phyloP scores from a whole-genome alignment of 1,139 yeast species.

The Eremothecium gossypii region DNA sequence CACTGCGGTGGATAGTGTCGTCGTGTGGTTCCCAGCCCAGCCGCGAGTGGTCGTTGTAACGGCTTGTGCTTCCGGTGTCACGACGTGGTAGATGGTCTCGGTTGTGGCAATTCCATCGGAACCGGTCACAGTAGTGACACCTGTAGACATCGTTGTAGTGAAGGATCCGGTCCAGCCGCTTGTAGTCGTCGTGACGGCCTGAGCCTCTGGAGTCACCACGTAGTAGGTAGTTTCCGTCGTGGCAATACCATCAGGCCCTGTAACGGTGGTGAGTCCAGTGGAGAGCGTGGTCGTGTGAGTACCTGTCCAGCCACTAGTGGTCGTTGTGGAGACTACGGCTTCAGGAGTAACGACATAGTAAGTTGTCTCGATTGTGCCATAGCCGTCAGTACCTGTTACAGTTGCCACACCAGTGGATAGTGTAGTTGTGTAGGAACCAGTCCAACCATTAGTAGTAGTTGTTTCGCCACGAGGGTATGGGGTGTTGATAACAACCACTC shows the following conservation, averaged over 20 bases:
- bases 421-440: constrained; percentile 10
- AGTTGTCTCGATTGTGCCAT: constrained; percentile 4
- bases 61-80: neutral
- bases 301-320: constrained; percentile 9
- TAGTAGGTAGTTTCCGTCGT: constrained; percentile 7
- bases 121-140: constrained; percentile 8
- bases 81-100: neutral
- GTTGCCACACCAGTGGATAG: constrained; percentile 6
- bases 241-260: constrained; percentile 7
- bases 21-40: constrained; percentile 7
- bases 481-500: constrained; percentile 11
- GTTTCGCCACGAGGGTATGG: constrained; percentile 10
- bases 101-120: constrained; percentile 9
- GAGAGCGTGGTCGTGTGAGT: constrained; percentile 9
- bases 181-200: constrained; percentile 5
- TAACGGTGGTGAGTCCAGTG: constrained; percentile 4
- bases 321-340: constrained; percentile 1
- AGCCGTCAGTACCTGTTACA: constrained; percentile 6
- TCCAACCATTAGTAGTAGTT: constrained; percentile 8
- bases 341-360: constrained; percentile 12
- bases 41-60: neutral
- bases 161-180: constrained; percentile 10
- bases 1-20: constrained; percentile 10
- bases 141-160: constrained; percentile 1
- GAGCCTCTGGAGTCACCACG: constrained; percentile 12